A percentile compares a stretch with the other conserved stretches of the same genome.
Evolutionary conservation across 345 rosid species (phyloP).

Genomic region (Ceriops tagal): DNA sequence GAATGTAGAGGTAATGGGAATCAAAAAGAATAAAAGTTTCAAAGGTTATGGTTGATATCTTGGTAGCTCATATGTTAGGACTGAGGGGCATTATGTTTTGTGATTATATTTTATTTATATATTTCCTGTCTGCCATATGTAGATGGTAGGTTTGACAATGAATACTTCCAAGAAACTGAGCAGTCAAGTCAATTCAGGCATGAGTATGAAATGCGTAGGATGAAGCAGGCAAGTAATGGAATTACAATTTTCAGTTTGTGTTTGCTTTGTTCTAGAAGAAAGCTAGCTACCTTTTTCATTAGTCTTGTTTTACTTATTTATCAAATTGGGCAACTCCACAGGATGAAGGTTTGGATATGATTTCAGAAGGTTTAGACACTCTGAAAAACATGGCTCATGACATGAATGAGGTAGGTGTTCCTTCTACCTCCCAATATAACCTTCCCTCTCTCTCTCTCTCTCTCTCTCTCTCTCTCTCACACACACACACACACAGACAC

Average conservation of each 20-base stretch:
- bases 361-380: slow-evolving; percentile 91
- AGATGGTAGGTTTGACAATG: slow-evolving; percentile 81
- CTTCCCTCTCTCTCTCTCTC: not conserved
- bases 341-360: slow-evolving; percentile 97
- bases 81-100: too few species aligned
- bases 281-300: not conserved
- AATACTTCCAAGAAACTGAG: slow-evolving; percentile 79
- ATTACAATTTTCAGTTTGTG: not conserved
- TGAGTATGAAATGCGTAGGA: slow-evolving; percentile 92
- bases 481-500: too few species aligned
- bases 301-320: too few species aligned
- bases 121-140: not conserved
- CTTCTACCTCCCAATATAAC: not conserved
- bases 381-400: slow-evolving; percentile 95
- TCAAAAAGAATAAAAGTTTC: not conserved
- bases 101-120: not conserved
- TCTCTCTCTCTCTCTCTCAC: too few species aligned
- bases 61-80: not conserved
- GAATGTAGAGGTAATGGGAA: too few species aligned
- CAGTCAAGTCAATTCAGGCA: slow-evolving; percentile 77
- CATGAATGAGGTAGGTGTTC: slow-evolving; percentile 79
- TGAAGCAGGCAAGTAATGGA: slow-evolving; percentile 63
- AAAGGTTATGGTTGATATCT: not conserved
- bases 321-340: slow-evolving; percentile 15
- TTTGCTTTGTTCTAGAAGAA: slow-evolving; percentile 11